Conservation (phyloP, 371 early-diverging fungal genomes). For the Paraphysoderma sedebokerense region DNA sequence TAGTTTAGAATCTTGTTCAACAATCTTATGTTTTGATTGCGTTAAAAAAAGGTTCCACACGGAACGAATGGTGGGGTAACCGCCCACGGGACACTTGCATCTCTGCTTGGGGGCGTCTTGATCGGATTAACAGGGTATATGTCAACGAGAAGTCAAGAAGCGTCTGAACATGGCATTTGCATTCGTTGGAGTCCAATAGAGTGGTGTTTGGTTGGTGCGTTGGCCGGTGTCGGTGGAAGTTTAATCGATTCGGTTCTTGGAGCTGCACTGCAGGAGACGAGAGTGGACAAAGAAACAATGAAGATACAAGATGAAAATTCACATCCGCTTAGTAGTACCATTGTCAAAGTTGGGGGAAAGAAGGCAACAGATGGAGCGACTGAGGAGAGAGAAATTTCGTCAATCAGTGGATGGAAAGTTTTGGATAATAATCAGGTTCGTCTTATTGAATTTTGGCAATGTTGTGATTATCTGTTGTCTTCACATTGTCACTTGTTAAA, state of each 20-base stretch:
- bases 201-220: slow-evolving; percentile 28
- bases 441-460: too few relatives aligned
- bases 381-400: too few relatives aligned
- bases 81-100: slow-evolving; percentile 39
- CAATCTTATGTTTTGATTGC: too few relatives aligned
- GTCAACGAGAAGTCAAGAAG: slow-evolving; percentile 16
- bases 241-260: slow-evolving; percentile 67
- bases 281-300: slow-evolving; percentile 35
- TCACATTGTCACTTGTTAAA: too few relatives aligned
- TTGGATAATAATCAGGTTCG: too few relatives aligned
- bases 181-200: slow-evolving; percentile 23
- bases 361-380: too few relatives aligned
- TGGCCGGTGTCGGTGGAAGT: not conserved
- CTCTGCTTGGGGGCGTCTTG: slow-evolving; percentile 49
- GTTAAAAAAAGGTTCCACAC: slow-evolving; percentile 59
- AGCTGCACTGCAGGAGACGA: slow-evolving; percentile 54
- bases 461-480: too few relatives aligned
- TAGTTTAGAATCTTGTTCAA: not conserved
- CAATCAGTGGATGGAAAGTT: too few relatives aligned
- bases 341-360: too few relatives aligned
- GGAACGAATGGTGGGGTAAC: slow-evolving; percentile 79
- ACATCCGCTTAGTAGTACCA: too few relatives aligned
- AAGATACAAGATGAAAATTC: too few relatives aligned
- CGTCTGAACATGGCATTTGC: slow-evolving; percentile 9
- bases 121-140: slow-evolving; percentile 44